Percentiles rank a stretch among this genome's conserved stretches.
Conservation (phyloP, 2,329 filamentous ascomycete genomes). For the Cryphonectria parasitica region DNA sequence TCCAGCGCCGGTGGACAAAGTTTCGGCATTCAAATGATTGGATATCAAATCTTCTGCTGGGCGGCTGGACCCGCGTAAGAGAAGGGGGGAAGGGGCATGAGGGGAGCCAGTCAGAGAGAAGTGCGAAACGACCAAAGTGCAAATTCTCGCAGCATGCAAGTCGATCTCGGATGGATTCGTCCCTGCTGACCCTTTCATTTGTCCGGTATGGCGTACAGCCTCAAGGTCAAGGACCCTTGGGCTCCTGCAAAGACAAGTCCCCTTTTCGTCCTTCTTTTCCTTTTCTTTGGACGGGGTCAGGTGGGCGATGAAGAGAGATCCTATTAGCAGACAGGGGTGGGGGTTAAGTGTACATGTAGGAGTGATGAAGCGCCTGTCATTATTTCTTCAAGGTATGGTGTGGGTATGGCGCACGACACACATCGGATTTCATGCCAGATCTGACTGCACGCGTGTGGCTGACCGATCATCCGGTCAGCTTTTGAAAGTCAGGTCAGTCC, state of each 20-base stretch:
- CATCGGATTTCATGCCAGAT: slow-evolving; percentile 11
- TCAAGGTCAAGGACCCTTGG: slow-evolving; percentile 9
- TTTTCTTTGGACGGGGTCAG: neutral
- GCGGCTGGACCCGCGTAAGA: slow-evolving; percentile 3
- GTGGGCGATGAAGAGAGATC: neutral
- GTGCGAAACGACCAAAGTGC: neutral
- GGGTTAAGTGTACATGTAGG: neutral
- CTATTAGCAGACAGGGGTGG: neutral
- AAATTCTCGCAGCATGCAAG: slow-evolving; percentile 20
- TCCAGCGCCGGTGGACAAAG: neutral
- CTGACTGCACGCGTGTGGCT: neutral
- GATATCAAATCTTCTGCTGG: neutral
- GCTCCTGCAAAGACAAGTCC: slow-evolving; percentile 22
- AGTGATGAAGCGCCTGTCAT: neutral
- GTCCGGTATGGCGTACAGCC: slow-evolving; percentile 8
- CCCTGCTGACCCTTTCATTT: slow-evolving; percentile 10
- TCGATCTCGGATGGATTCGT: slow-evolving; percentile 22
- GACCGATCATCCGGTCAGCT: neutral
- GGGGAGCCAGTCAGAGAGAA: neutral
- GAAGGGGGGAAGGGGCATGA: neutral
- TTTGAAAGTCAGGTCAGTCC: neutral
- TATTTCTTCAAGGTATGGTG: neutral
- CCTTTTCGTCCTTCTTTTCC: neutral
- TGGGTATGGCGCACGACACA: slow-evolving; percentile 4
- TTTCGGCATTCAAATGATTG: neutral